Conservation (phyloP, 257 asterid genomes). For the Anisodus tanguticus region DNA sequence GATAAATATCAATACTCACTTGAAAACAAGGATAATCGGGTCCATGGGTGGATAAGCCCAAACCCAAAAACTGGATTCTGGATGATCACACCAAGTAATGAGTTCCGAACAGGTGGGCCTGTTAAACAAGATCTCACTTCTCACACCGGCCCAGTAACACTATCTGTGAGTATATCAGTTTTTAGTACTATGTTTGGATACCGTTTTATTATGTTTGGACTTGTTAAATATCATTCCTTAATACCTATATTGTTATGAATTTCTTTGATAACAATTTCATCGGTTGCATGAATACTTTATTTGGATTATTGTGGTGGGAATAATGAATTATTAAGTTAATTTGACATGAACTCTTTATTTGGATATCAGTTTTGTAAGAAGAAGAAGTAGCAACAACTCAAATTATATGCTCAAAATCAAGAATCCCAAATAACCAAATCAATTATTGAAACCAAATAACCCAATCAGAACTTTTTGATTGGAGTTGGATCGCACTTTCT, state of each 20-base stretch:
- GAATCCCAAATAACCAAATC: too few relatives aligned
- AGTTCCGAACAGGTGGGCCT: conserved; percentile 46
- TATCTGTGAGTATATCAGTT: conserved; percentile 33
- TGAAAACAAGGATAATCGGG: conserved; percentile 38
- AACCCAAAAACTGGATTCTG: conserved; percentile 41
- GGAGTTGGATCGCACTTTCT: too few relatives aligned
- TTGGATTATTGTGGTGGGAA: not conserved
- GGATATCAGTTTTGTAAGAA: not conserved
- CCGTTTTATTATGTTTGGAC: too few relatives aligned
- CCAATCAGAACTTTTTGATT: too few relatives aligned
- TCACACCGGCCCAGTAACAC: conserved; percentile 43
- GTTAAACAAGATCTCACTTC: conserved; percentile 51
- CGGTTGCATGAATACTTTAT: not conserved
- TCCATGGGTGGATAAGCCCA: conserved; percentile 46
- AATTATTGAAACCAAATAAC: too few relatives aligned
- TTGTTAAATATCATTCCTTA: too few relatives aligned
- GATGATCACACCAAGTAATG: conserved; percentile 47
- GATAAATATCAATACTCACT: conserved; percentile 45
- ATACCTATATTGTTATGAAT: too few relatives aligned
- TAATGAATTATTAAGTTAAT: not conserved
- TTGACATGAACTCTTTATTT: not conserved
- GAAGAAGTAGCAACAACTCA: too few relatives aligned
- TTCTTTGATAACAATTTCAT: not conserved
- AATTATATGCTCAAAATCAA: not conserved
- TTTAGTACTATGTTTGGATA: too few relatives aligned